Conservation (phyloP, 345 rosid genomes). For the Salix exigua region DNA sequence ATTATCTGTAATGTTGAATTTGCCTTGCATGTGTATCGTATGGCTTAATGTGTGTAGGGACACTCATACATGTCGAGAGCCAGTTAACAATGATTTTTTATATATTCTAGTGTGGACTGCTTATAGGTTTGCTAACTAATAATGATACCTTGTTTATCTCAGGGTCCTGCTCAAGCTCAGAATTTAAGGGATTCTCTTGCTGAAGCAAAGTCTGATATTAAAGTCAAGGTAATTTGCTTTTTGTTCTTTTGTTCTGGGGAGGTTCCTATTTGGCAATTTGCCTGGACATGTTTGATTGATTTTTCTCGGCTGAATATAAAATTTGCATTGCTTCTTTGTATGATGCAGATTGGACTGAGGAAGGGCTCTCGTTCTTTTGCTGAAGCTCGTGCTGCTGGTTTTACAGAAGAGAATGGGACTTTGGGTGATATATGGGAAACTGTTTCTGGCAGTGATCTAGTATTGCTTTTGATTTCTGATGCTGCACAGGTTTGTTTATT, state of each 20-base stretch:
- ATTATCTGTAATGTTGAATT: not conserved
- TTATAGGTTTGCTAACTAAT: not conserved
- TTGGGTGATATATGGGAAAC: constrained; percentile 92
- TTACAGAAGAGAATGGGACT: constrained; percentile 82
- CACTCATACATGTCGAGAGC: not conserved
- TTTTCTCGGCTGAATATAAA: not conserved
- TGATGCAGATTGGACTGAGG: constrained; percentile 71
- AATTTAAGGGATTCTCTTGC: constrained; percentile 87
- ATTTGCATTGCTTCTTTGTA: not conserved
- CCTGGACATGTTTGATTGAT: not conserved
- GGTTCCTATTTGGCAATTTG: not conserved
- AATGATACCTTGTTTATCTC: not conserved
- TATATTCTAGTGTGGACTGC: not conserved
- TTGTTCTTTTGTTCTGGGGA: not conserved
- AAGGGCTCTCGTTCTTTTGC: constrained; percentile 85
- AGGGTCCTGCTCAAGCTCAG: constrained; percentile 98
- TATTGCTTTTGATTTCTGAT: constrained; percentile 85
- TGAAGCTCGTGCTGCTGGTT: constrained; percentile 88
- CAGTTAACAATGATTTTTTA: not conserved
- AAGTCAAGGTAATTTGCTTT: constrained; percentile 59
- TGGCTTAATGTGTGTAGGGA: too few species aligned
- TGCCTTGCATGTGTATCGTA: too few species aligned
- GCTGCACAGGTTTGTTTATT: constrained; percentile 70
- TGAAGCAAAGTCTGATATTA: constrained; percentile 73
- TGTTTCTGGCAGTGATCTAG: constrained; percentile 80